These are phyloP conservation scores for Candida quercuum DNA, from an alignment of 805 yeast genomes.

Conservation along the genomic window DNA sequence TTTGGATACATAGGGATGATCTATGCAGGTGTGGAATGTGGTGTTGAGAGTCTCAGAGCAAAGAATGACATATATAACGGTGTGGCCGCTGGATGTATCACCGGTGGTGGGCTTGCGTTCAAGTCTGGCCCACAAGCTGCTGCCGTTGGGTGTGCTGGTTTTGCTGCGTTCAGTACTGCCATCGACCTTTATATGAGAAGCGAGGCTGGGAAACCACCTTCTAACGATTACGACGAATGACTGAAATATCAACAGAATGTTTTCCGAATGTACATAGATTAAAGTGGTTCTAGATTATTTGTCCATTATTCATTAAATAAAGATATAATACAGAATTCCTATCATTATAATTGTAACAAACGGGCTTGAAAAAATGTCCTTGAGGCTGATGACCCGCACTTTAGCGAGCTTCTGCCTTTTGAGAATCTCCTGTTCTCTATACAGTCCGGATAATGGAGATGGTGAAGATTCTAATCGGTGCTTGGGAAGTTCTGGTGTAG, in stretches of 20 bases:
- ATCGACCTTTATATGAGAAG: constrained; percentile 82
- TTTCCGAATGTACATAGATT: too few relatives aligned
- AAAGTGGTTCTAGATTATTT: too few relatives aligned
- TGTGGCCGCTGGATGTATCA: constrained; percentile 87
- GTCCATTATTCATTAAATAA: too few relatives aligned
- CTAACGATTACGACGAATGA: constrained; percentile 74
- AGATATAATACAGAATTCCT: not conserved
- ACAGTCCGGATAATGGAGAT: not conserved
- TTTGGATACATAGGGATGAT: constrained; percentile 92
- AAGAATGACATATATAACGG: constrained; percentile 92
- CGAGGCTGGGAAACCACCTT: constrained; percentile 80
- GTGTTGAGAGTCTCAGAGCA: constrained; percentile 79
- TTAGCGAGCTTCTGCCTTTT: not conserved
- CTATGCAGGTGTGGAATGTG: constrained; percentile 89
- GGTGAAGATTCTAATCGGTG: not conserved
- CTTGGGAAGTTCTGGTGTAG: too few relatives aligned
- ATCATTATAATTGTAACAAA: not conserved
- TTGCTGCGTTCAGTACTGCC: constrained; percentile 91
- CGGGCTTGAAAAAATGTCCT: constrained; percentile 1
- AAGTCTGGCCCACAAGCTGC: constrained; percentile 95
- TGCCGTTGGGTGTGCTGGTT: constrained; percentile 90
- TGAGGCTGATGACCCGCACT: not conserved
- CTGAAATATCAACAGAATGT: not conserved
- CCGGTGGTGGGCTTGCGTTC: constrained; percentile 93
- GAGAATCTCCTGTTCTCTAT: not conserved